Base-by-base conservation (phyloP, 2,329 filamentous ascomycete genomes). In the Venturia carpophila region DNA sequence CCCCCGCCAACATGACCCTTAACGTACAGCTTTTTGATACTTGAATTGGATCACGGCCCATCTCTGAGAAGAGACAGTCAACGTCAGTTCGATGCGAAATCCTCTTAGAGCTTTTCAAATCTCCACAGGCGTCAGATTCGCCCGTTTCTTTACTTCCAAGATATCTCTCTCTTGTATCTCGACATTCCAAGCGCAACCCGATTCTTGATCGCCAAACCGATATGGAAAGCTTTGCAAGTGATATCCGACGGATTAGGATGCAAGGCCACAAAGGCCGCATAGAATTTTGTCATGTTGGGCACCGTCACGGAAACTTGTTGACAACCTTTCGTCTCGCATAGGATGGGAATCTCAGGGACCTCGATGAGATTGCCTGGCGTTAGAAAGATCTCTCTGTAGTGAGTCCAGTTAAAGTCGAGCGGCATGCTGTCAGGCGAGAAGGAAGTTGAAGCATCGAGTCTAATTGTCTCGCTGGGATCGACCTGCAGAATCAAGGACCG, bases 181-280 rank as follows among this genome's bases (percentile, higher is more conserved):
- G 42, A 17, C 42, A 45, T n/a, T 15, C 42, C 42, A 45, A 45
- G 42, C 42, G 13, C 1, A 45, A 45, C 17, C 42, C 17, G 42
- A 41, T 68, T 65, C 49, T 65, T 55, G 0, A 68, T 43, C 17
- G 62, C 45, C 39, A 68, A 24, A n/a, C 67, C 56, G 7, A 68
- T 45, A 17, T 68, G 67, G n/a, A 68, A 60, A n/a, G 66, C 66
- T 66, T 67, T 19, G 11, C 69, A 71, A 24, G 60, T 65, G 47
- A 68, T 70, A 2, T 24, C n/a, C 45, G 70, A 47, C 21, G 47
- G 62, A 41, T 70, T 67, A 15, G 58, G 52, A 62, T 70, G 68
- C 2, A 68, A 68, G 65, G 70, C 70, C 64, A 65, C 70, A 21
- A 65, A 69, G n/a, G 60, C 63, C 4, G 68, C 69, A 60, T 69